Evolutionary conservation across 1,284 basidiomycete genomes (phyloP), one percentile per base, ranked within the genome.

Genomic region (Earliella scabrosa): DNA sequence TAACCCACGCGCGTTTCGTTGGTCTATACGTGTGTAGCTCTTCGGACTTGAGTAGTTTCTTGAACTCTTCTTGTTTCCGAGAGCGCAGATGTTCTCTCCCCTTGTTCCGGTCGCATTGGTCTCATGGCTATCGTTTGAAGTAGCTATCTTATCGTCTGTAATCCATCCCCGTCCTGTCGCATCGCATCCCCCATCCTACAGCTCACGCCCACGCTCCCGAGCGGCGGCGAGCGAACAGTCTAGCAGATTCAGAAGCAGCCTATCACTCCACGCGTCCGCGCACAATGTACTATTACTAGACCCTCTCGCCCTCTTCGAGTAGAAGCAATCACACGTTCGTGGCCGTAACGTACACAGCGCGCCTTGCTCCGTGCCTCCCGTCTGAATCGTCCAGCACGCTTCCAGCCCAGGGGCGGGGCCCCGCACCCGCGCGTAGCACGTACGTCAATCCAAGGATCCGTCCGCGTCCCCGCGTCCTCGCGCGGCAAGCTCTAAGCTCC

Each of bases 281-380:
- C 34, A 45, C 50, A 38, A 44, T 50, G 47, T 45, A 50, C 34
- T 47, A 52, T 41, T 24, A 34, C 29, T 46, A 34, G 8, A 40
- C 18, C 27, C 11, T 41, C 38, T 35, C 10, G 38, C 47, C 35
- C 24, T 16, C 4, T 26, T 36, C 21, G 31, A 32, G 26, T 47
- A 48, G 52, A 54, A 43, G 52, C 45, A 45, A 52, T 52, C 50
- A 45, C 41, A 45, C 50, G 50, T 45, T 52, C 50, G 50, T 52
- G 41, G 31, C 26, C 38, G 18, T 7, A 20, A 13, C 18, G 26
- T 26, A 43, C 48, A 29, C n/a, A n/a, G n/a, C n/a, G n/a, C n/a
- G n/a, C n/a, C n/a, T n/a, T n/a, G n/a, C n/a, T n/a, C n/a, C n/a
- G n/a, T n/a, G n/a, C n/a, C n/a, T n/a, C n/a, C n/a, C n/a, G n/a